Evolutionary conservation across 495 filamentous ascomycete genomes (phyloP).

Genomic region (Oleoguttula mirabilis): DNA sequence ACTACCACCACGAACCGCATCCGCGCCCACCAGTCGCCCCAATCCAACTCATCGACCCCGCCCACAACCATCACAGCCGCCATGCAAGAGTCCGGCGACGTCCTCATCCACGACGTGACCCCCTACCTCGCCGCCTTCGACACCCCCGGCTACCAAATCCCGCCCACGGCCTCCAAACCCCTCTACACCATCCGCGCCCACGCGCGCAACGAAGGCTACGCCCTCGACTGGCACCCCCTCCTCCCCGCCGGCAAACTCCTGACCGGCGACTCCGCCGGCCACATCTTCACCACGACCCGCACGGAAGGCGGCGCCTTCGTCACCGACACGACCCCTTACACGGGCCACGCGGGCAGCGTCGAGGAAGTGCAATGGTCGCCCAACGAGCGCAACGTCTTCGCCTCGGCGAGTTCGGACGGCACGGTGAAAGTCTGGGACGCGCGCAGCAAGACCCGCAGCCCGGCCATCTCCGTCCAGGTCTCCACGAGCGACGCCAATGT

Average conservation of each 20-base stretch:
- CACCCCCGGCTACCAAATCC: constrained; percentile 65
- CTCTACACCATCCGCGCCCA: constrained; percentile 78
- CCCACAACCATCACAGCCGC: constrained; percentile 75
- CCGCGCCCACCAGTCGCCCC: constrained; percentile 63
- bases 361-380: constrained; percentile 97
- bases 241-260: constrained; percentile 67
- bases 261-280: constrained; percentile 81
- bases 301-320: constrained; percentile 80
- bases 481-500: constrained; percentile 86
- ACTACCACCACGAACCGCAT: constrained; percentile 85
- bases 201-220: constrained; percentile 77
- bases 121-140: constrained; percentile 80
- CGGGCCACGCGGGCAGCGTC: constrained; percentile 69
- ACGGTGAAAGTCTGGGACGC: constrained; percentile 94
- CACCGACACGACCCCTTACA: constrained; percentile 66
- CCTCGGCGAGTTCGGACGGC: constrained; percentile 83
- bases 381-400: constrained; percentile 80
- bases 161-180: constrained; percentile 72
- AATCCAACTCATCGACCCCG: constrained; percentile 53
- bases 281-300: constrained; percentile 76
- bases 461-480: constrained; percentile 73
- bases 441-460: constrained; percentile 71
- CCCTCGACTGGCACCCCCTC: constrained; percentile 81
- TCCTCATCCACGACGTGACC: constrained; percentile 88
- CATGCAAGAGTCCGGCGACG: constrained; percentile 76